Conservation (phyloP, 2,329 filamentous ascomycete species). For the Fusarium buharicum region DNA sequence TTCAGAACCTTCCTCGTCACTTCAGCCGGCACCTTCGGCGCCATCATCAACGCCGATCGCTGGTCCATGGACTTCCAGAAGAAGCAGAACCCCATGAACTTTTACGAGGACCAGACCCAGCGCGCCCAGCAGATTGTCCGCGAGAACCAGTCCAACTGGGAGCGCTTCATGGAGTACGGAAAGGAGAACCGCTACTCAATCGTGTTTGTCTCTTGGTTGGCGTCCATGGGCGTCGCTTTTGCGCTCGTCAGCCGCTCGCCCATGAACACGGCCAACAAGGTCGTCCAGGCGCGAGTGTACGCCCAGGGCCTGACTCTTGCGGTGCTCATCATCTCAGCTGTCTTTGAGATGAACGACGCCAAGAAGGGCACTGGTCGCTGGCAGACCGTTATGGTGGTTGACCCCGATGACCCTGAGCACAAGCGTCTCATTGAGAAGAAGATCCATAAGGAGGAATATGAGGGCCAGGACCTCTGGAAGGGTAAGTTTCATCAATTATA, state of each 20-base stretch:
- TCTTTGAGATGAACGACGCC: slow-evolving; percentile 82
- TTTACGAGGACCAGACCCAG: slow-evolving; percentile 72
- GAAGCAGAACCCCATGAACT: slow-evolving; percentile 71
- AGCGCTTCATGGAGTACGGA: slow-evolving; percentile 78
- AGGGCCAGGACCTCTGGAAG: slow-evolving; percentile 93
- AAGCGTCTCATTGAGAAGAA: slow-evolving; percentile 86
- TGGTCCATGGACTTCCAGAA: slow-evolving; percentile 72
- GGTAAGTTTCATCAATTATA: slow-evolving; percentile 59
- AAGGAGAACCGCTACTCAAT: slow-evolving; percentile 86
- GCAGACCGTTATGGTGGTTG: slow-evolving; percentile 84
- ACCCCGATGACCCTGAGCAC: slow-evolving; percentile 84
- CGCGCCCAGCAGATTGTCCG: slow-evolving; percentile 65
- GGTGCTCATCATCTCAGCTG: slow-evolving; percentile 83
- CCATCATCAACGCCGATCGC: slow-evolving; percentile 90
- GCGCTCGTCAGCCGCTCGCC: slow-evolving; percentile 80
- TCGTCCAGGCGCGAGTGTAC: slow-evolving; percentile 94
- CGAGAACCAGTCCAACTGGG: slow-evolving; percentile 64
- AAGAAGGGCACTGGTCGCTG: slow-evolving; percentile 79
- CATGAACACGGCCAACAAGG: slow-evolving; percentile 80
- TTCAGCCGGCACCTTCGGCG: slow-evolving; percentile 82
- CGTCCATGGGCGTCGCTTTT: slow-evolving; percentile 79
- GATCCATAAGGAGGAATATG: slow-evolving; percentile 86
- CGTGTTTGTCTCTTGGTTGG: slow-evolving; percentile 83
- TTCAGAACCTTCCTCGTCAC: slow-evolving; percentile 92
- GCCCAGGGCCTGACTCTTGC: slow-evolving; percentile 89